phyloP scores from a whole-genome alignment of 1,284 basidiomycete genomes.

The Ustilago loliicola region DNA sequence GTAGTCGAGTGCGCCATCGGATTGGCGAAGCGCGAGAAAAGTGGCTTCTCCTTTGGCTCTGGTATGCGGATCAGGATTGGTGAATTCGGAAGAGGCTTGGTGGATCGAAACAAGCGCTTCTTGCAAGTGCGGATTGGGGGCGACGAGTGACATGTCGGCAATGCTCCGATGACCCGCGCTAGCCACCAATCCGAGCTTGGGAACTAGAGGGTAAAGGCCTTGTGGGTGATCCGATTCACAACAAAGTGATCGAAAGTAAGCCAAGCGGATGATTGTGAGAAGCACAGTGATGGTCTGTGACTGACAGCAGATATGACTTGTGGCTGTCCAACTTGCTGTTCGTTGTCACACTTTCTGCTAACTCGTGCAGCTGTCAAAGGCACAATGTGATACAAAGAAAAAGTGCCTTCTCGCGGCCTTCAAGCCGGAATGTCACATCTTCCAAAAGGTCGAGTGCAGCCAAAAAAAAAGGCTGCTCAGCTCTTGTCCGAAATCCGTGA shows the following conservation, averaged over 20 bases:
- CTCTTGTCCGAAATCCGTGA: constrained; percentile 13
- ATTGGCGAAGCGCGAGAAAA: constrained; percentile 56
- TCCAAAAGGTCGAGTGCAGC: not conserved
- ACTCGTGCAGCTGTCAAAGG: constrained; percentile 13
- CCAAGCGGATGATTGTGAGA: constrained; percentile 3
- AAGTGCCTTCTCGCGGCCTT: constrained; percentile 20
- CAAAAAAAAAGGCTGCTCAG: constrained; percentile 1
- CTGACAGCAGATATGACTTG: not conserved
- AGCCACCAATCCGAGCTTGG: not conserved
- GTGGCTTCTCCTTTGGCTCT: constrained; percentile 57
- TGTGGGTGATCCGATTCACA: not conserved
- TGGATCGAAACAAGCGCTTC: constrained; percentile 53
- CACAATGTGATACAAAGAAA: not conserved
- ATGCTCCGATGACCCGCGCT: constrained; percentile 22
- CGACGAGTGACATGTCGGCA: constrained; percentile 44
- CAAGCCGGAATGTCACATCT: constrained; percentile 17
- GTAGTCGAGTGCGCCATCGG: constrained; percentile 56
- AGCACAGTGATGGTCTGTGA: not conserved
- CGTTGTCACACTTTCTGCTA: constrained; percentile 9
- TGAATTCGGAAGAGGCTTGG: constrained; percentile 55
- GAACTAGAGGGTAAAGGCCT: not conserved
- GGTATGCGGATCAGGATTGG: constrained; percentile 53
- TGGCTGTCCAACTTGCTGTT: constrained; percentile 6
- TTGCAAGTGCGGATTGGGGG: constrained; percentile 49
- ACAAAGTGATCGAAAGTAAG: not conserved